Conservation (phyloP, 768 basidiomycete genomes). For the Pulveroboletus ravenelii region DNA sequence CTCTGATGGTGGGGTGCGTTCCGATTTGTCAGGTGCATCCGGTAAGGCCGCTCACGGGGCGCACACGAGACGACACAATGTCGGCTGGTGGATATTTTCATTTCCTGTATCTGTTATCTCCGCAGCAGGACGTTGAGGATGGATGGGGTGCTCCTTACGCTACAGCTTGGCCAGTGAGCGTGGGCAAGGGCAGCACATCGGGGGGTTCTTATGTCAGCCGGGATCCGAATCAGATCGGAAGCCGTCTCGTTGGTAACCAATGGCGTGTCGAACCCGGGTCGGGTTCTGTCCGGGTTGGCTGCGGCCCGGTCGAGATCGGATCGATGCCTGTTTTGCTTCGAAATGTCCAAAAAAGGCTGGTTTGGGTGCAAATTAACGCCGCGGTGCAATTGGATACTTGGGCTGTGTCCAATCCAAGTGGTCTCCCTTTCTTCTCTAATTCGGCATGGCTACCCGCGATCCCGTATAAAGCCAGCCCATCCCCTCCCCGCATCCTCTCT, state of each 20-base stretch:
- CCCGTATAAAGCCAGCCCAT: constrained; percentile 27
- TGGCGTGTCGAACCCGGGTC: background rate
- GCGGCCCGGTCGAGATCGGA: constrained; percentile 18
- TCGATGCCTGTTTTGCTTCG: constrained; percentile 12
- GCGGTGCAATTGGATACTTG: constrained; percentile 17
- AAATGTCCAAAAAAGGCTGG: background rate
- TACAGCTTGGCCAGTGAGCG: background rate
- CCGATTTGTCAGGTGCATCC: constrained; percentile 9
- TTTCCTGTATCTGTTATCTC: constrained; percentile 25
- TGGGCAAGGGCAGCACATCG: too few relatives aligned
- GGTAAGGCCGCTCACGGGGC: constrained; percentile 1
- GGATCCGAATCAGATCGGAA: constrained; percentile 12
- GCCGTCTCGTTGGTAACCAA: constrained; percentile 25
- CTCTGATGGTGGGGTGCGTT: constrained; percentile 1
- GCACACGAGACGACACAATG: constrained; percentile 7
- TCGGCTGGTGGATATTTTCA: background rate
- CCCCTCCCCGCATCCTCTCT: constrained; percentile 5
- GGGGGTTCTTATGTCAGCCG: too few relatives aligned
- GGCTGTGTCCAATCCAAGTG: constrained; percentile 31
- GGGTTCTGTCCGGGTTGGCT: background rate
- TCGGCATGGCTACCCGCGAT: constrained; percentile 22
- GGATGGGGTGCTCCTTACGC: constrained; percentile 7
- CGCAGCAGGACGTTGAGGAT: constrained; percentile 15
- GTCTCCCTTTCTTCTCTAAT: constrained; percentile 26
- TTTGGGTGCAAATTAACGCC: constrained; percentile 12